Evolutionary conservation across 352 stramenopile species (phyloP), one percentile per base, ranked within the genome.

Genomic region (Globisporangium spiculum): DNA sequence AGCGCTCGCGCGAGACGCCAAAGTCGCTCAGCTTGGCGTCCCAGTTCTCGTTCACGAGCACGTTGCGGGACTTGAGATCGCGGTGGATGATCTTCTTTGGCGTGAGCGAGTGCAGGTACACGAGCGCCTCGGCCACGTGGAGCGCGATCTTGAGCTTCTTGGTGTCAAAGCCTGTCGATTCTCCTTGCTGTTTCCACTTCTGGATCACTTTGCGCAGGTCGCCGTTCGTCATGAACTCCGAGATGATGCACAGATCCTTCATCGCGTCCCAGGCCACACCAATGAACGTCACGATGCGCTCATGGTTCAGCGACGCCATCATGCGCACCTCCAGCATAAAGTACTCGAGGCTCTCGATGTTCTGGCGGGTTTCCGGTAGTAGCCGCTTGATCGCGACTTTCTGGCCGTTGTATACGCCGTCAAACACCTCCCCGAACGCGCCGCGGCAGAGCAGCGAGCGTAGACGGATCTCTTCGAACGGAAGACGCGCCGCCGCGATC

Each of bases 51-150:
- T 81, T 62, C 46, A 84, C 60, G 36, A 94, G 72, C 68, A 94
- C 82, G 68, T 94, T 94, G 46, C 84, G 84, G 16, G 84, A 93
- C 75, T 94, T 94, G 70, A 94, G 77, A 68, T 93, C 84, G 24
- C 86, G 84, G 70, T 94, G 87, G 68, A 96, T 93, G 66, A 96
- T 83, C 70, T 88, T 90, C 12, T 69, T 65, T 54, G 74, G 80
- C 70, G 54, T 70, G 57, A 89, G 71, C 38, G 79, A 81, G 66
- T 92, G 84, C 41, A 92, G 65, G 48, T 91, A 92, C 22, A 73
- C 81, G 14, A 92, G 76, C 34, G 75, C 82, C 54, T 89, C 72
- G 1, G 80, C 75, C 9, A 92, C 74, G 60, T 91, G 77, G 44
- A 87, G 65, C 14, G 79, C 81, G 7, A 92, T 79, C 18, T 70